Conservation (phyloP, 257 asterid species). For the Rauvolfia tetraphylla region DNA sequence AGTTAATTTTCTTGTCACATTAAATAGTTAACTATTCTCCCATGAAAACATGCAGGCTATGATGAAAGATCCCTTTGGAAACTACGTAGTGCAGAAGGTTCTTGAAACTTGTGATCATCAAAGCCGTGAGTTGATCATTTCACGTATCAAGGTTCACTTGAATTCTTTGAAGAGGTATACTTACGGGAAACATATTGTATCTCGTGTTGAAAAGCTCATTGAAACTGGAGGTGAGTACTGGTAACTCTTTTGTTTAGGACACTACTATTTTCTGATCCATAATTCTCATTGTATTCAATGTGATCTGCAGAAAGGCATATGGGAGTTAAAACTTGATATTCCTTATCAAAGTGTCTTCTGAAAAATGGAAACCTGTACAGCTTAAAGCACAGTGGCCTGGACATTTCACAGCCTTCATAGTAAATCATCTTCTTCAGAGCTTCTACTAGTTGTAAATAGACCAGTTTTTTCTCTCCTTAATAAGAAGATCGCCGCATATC, state of each 20-base stretch:
- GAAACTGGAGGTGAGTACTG: conserved; percentile 62
- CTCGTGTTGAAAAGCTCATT: conserved; percentile 81
- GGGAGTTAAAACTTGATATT: conserved; percentile 32
- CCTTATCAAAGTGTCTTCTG: conserved; percentile 21
- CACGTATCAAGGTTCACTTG: conserved; percentile 81
- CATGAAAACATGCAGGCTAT: conserved; percentile 46
- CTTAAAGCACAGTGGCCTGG: not conserved
- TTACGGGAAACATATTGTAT: conserved; percentile 85
- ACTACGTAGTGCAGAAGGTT: conserved; percentile 88
- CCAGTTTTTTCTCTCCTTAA: not conserved
- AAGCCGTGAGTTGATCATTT: conserved; percentile 62
- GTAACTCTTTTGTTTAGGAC: not conserved
- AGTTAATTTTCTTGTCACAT: not conserved
- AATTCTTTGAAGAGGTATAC: conserved; percentile 76
- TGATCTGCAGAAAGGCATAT: conserved; percentile 43
- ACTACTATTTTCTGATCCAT: not conserved
- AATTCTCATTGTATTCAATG: conserved; percentile 1
- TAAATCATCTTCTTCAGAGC: not conserved
- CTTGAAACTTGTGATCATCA: conserved; percentile 79
- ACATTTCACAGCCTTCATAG: not conserved
- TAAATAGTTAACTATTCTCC: not conserved
- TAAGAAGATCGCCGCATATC: not conserved
- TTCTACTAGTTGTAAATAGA: conserved; percentile 3
- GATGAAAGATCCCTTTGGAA: conserved; percentile 95
- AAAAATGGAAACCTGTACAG: not conserved